Conservation (phyloP, 371 early-diverging fungal species). For the Fennellomyces sp. region DNA sequence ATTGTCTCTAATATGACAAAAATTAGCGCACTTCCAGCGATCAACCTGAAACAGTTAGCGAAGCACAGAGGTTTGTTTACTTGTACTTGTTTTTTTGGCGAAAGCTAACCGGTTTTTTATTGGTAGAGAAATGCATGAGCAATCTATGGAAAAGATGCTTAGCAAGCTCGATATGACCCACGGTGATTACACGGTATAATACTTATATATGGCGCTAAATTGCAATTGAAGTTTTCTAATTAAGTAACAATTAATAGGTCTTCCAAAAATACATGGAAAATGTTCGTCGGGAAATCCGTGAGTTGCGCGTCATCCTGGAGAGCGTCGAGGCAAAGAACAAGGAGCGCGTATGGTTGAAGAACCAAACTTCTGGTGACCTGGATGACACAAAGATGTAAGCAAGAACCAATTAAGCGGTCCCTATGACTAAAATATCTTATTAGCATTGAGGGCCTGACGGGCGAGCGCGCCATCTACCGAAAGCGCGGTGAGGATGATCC, state of each 20-base stretch:
- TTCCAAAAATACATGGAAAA: conserved; percentile 64
- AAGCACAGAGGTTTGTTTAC: conserved; percentile 59
- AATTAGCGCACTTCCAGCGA: conserved; percentile 53
- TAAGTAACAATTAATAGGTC: conserved; percentile 22
- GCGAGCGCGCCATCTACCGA: conserved; percentile 81
- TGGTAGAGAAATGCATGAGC: conserved; percentile 65
- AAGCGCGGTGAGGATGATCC: conserved; percentile 81
- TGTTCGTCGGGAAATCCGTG: conserved; percentile 72
- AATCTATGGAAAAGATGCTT: conserved; percentile 67
- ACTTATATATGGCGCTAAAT: too few species aligned
- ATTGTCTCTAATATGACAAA: neutral
- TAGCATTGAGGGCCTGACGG: conserved; percentile 77
- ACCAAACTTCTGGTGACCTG: conserved; percentile 81
- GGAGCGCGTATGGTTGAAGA: conserved; percentile 84
- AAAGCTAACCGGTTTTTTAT: conserved; percentile 7
- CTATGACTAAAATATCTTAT: neutral
- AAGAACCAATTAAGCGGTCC: too few species aligned
- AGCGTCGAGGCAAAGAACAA: conserved; percentile 81
- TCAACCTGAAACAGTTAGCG: conserved; percentile 48
- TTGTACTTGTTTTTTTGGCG: neutral
- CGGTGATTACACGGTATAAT: conserved; percentile 60
- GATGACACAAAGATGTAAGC: conserved; percentile 80
- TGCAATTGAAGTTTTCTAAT: too few species aligned
- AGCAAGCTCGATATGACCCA: conserved; percentile 73
- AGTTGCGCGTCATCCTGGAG: conserved; percentile 78